Evolutionary conservation across 352 stramenopile species (phyloP).

Genomic region (Globisporangium iwayamae): DNA sequence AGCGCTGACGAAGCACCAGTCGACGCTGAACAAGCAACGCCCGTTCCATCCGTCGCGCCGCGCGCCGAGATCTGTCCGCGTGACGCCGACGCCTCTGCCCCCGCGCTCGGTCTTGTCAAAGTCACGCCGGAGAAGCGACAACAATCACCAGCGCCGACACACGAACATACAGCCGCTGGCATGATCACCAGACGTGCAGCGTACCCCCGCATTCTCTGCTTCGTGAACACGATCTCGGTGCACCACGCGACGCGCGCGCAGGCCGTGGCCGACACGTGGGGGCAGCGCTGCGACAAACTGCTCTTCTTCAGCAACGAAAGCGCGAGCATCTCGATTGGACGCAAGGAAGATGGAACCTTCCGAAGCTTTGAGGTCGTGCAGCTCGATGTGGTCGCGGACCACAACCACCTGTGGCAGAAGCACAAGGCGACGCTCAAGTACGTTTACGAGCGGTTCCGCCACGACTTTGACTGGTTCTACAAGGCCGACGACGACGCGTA

Average conservation of each 20-base stretch:
- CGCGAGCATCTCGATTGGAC: slow-evolving; percentile 40
- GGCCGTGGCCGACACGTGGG: slow-evolving; percentile 76
- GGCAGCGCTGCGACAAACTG: slow-evolving; percentile 72
- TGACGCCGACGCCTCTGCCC: slow-evolving; percentile 42
- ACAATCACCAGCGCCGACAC: background rate
- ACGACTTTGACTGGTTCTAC: slow-evolving; percentile 87
- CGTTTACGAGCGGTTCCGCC: slow-evolving; percentile 62
- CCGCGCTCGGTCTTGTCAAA: slow-evolving; percentile 38
- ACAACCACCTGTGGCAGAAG: slow-evolving; percentile 85
- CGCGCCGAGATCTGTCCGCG: slow-evolving; percentile 53
- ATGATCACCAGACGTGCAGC: background rate
- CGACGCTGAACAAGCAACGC: background rate
- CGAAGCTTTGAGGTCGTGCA: slow-evolving; percentile 51
- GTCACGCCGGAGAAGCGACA: slow-evolving; percentile 28
- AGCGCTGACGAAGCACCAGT: background rate
- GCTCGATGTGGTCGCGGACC: slow-evolving; percentile 65
- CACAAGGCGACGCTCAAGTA: slow-evolving; percentile 73
- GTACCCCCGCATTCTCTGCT: slow-evolving; percentile 70
- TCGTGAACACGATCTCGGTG: slow-evolving; percentile 79
- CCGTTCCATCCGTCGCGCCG: background rate
- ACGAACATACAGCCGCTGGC: slow-evolving; percentile 7
- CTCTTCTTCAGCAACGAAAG: slow-evolving; percentile 82
- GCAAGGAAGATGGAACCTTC: slow-evolving; percentile 14
- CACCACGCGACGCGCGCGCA: slow-evolving; percentile 58
- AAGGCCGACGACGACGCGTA: slow-evolving; percentile 83